phyloP scores from a whole-genome alignment of 768 basidiomycete species.

The Imleria badia region DNA sequence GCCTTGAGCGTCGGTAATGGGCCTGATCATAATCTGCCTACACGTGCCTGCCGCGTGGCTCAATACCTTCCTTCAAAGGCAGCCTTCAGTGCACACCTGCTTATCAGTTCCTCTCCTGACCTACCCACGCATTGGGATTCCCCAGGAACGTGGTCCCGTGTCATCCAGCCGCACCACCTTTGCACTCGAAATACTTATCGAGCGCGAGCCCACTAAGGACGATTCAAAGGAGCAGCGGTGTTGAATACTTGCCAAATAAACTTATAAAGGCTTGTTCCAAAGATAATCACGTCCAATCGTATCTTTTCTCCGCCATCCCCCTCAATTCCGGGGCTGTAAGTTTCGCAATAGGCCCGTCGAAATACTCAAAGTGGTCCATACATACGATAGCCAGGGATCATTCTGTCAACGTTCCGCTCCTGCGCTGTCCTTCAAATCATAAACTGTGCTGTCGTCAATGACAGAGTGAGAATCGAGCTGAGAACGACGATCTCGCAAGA shows the following conservation, averaged over 20 bases:
- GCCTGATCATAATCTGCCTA: slow-evolving; percentile 2
- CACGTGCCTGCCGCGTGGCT: slow-evolving; percentile 6
- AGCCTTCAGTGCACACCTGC: background rate
- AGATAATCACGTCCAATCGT: background rate
- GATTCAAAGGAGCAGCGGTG: too few relatives aligned
- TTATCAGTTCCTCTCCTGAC: too few relatives aligned
- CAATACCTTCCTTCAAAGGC: background rate
- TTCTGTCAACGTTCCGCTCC: background rate
- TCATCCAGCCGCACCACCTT: too few relatives aligned
- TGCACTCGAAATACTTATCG: too few relatives aligned
- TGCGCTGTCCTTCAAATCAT: background rate
- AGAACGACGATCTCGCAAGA: background rate
- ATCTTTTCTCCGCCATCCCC: background rate
- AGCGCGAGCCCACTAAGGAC: too few relatives aligned
- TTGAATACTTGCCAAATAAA: background rate
- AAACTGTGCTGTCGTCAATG: background rate
- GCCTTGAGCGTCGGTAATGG: background rate
- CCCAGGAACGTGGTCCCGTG: too few relatives aligned
- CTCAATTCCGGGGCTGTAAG: slow-evolving; percentile 39
- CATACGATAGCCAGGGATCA: slow-evolving; percentile 4
- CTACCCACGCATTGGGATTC: too few relatives aligned
- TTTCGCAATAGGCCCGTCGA: background rate
- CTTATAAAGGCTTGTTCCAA: too few relatives aligned
- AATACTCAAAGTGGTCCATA: background rate
- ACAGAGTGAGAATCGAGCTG: too few relatives aligned